These are phyloP conservation scores for Raffaelea ambrosiae DNA, from an alignment of 2,329 filamentous ascomycete species.

Conservation along the genomic window DNA sequence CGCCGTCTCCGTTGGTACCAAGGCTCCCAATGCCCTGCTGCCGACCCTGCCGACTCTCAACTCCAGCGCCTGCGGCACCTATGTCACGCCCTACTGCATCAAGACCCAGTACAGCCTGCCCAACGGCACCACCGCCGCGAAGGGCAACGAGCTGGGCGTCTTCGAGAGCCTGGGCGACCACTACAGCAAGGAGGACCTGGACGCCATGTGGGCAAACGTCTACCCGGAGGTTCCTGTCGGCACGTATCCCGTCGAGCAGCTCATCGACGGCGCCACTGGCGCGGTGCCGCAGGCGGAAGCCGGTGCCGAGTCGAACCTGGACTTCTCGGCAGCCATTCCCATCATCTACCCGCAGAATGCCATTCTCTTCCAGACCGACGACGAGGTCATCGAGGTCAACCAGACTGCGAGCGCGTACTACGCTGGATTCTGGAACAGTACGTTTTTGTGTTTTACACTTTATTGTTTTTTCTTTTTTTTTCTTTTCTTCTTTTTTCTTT, in stretches of 20 bases:
- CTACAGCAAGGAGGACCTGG: constrained; percentile 18
- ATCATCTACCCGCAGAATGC: constrained; percentile 41
- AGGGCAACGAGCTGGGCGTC: constrained; percentile 18
- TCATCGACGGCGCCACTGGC: constrained; percentile 18
- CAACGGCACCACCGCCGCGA: constrained; percentile 10
- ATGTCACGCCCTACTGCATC: constrained; percentile 12
- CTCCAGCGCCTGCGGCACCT: constrained; percentile 12
- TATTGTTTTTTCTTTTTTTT: not conserved
- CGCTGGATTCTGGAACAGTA: constrained; percentile 16
- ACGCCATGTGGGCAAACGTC: constrained; percentile 14
- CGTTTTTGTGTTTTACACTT: not conserved
- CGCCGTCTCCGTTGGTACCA: constrained; percentile 3
- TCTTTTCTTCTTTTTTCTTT: not conserved
- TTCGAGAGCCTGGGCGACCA: constrained; percentile 18
- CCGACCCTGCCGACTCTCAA: constrained; percentile 8
- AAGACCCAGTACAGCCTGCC: constrained; percentile 16
- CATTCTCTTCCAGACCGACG: constrained; percentile 21
- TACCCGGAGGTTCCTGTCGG: constrained; percentile 16
- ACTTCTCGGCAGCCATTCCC: constrained; percentile 38
- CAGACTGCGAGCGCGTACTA: constrained; percentile 10
- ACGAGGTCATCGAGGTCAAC: constrained; percentile 22
- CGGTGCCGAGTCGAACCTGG: constrained; percentile 32
- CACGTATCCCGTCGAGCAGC: constrained; percentile 18
- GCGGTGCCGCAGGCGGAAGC: constrained; percentile 4
- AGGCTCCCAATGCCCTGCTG: not conserved